phyloP scores from a whole-genome alignment of 495 filamentous ascomycete genomes.

The Talaromyces nanjingensis region DNA sequence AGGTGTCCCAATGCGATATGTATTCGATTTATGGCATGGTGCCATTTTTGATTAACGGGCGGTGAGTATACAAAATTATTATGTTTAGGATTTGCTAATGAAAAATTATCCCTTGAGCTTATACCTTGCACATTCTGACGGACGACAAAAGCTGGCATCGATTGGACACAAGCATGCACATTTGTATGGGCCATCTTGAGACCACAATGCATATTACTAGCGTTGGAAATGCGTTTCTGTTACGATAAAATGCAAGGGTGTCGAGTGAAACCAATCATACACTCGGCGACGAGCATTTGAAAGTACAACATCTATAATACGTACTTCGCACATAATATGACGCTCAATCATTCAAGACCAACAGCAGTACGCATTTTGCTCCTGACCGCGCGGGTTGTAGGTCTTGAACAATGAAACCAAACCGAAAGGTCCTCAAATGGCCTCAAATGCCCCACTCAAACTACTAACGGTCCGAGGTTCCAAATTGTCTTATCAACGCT shows the following conservation, averaged over 20 bases:
- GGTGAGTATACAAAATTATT: not conserved
- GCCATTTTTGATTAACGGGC: not conserved
- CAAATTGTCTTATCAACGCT: not conserved
- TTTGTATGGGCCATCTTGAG: not conserved
- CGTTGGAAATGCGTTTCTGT: not conserved
- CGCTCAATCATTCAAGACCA: not conserved
- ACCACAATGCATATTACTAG: not conserved
- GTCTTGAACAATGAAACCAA: not conserved
- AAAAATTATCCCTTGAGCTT: not conserved
- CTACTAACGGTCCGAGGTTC: not conserved
- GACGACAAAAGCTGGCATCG: not conserved
- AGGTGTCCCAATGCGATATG: not conserved
- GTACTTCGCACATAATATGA: not conserved
- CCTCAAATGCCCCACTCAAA: not conserved
- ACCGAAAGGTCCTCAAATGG: not conserved
- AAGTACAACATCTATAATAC: not conserved
- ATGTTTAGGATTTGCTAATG: not conserved
- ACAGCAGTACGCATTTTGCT: not conserved
- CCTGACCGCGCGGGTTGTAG: not conserved
- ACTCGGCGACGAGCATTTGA: not conserved
- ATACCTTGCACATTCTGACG: not conserved
- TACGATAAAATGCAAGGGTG: not conserved
- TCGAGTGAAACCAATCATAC: not conserved
- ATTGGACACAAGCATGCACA: not conserved
- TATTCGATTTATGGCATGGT: not conserved